phyloP scores from a whole-genome alignment of 1,139 yeast genomes.

The Sugiyamaella sp. region DNA sequence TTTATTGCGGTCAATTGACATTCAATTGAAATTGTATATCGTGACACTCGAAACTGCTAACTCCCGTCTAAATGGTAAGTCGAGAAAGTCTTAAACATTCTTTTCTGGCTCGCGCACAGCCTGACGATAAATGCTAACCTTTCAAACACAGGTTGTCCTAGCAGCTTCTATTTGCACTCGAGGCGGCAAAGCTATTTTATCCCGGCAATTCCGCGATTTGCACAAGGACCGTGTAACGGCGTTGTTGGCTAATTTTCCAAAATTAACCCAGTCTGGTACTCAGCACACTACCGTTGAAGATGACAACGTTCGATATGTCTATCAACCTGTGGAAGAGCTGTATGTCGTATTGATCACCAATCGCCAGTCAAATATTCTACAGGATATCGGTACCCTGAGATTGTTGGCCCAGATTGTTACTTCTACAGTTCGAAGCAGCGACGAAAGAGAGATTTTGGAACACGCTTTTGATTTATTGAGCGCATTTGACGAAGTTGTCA shows the following conservation, averaged over 20 bases:
- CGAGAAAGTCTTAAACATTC: background rate
- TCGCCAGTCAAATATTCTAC: constrained; percentile 87
- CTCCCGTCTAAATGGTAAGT: background rate
- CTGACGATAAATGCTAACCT: background rate
- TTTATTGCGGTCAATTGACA: background rate
- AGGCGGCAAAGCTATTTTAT: constrained; percentile 89
- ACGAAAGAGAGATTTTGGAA: constrained; percentile 81
- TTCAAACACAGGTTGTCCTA: constrained; percentile 58
- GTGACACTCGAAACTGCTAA: too few species aligned
- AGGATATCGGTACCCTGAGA: constrained; percentile 91
- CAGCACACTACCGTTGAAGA: constrained; percentile 97
- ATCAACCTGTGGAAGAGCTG: constrained; percentile 93
- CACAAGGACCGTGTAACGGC: constrained; percentile 86
- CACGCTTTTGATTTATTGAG: constrained; percentile 86
- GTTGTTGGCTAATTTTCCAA: constrained; percentile 82
- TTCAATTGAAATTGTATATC: too few species aligned
- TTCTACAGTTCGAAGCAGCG: constrained; percentile 67
- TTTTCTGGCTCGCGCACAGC: background rate
- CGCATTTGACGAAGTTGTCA: constrained; percentile 93
- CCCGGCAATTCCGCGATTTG: constrained; percentile 90
- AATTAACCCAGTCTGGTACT: constrained; percentile 68
- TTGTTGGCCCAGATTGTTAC: constrained; percentile 82
- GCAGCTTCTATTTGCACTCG: constrained; percentile 96
- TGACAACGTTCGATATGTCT: constrained; percentile 88
- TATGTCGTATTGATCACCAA: constrained; percentile 91